Evolutionary conservation across 1,139 yeast genomes (phyloP).

Genomic region (Lodderomyces metapsilosis): DNA sequence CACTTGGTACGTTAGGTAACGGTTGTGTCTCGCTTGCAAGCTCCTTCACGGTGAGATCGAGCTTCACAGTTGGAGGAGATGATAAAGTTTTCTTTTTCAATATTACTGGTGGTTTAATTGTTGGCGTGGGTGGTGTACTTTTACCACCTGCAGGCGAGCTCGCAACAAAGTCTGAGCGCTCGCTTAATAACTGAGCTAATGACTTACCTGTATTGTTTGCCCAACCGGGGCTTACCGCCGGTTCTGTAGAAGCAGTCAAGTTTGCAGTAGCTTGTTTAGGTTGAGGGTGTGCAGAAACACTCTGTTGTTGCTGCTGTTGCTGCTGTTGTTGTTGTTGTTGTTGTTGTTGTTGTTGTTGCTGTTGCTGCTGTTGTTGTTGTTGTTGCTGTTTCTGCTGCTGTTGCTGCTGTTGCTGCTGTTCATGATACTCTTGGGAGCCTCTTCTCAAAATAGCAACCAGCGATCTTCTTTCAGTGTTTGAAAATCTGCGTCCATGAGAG

Average conservation of each 20-base stretch:
- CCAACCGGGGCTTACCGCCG: constrained; percentile 16
- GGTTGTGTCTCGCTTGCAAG: constrained; percentile 6
- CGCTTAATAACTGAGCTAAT: constrained; percentile 40
- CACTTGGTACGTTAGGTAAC: background rate
- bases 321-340: constrained; percentile 1
- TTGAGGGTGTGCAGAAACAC: constrained; percentile 5
- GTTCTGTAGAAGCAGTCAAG: constrained; percentile 7
- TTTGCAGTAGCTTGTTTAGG: constrained; percentile 4
- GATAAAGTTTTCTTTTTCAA: constrained; percentile 35
- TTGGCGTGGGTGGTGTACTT: constrained; percentile 19
- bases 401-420: constrained; percentile 3
- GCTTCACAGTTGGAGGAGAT: constrained; percentile 15
- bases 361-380: background rate
- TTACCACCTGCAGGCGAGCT: constrained; percentile 15
- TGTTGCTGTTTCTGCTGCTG: background rate
- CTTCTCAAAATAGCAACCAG: constrained; percentile 21
- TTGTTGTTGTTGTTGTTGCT: background rate
- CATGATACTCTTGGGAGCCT: constrained; percentile 4
- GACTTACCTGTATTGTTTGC: constrained; percentile 28
- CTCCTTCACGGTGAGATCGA: constrained; percentile 14
- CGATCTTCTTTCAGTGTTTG: constrained; percentile 18
- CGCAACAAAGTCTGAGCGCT: constrained; percentile 19
- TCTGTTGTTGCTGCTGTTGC: constrained; percentile 1
- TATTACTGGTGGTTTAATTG: constrained; percentile 38
- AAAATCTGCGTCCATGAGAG: constrained; percentile 8